These are phyloP conservation scores for Phyllosticta citribraziliensis DNA, from an alignment of 2,329 filamentous ascomycete genomes.

Conservation along the genomic window DNA sequence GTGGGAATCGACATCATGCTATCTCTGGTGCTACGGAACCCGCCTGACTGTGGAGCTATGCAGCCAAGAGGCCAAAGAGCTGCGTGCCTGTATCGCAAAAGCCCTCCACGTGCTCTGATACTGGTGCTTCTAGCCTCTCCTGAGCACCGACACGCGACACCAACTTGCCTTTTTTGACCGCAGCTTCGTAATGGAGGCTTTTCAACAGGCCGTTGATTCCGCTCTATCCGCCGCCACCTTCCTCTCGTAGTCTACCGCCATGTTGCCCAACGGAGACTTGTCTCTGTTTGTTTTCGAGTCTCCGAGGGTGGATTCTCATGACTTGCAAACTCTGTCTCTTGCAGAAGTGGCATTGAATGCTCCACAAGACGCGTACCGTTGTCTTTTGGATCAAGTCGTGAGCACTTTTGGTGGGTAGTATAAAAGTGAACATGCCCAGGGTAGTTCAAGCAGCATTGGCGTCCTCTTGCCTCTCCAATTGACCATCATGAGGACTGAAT, in stretches of 20 bases:
- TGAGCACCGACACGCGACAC: neutral
- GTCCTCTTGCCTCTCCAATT: neutral
- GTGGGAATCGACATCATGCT: neutral
- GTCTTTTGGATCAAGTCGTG: neutral
- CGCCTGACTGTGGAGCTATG: neutral
- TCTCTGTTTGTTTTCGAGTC: neutral
- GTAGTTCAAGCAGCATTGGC: neutral
- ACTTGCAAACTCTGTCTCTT: neutral
- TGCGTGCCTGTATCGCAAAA: neutral
- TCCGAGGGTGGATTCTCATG: neutral
- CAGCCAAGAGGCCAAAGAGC: neutral
- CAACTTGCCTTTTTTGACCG: neutral
- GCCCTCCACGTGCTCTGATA: neutral
- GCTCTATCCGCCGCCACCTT: neutral
- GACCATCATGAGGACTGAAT: neutral
- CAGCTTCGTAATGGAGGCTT: neutral
- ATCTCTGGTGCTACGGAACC: neutral
- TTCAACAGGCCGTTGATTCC: neutral
- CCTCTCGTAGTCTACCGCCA: neutral
- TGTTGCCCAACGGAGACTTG: neutral
- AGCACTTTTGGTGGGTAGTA: neutral
- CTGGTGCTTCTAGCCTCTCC: neutral
- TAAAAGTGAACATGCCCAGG: neutral
- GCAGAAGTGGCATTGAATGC: neutral
- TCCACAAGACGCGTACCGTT: neutral